Percentiles rank a stretch among this genome's conserved stretches.
Conservation (phyloP, 768 basidiomycete genomes). For the Suillus decipiens region DNA sequence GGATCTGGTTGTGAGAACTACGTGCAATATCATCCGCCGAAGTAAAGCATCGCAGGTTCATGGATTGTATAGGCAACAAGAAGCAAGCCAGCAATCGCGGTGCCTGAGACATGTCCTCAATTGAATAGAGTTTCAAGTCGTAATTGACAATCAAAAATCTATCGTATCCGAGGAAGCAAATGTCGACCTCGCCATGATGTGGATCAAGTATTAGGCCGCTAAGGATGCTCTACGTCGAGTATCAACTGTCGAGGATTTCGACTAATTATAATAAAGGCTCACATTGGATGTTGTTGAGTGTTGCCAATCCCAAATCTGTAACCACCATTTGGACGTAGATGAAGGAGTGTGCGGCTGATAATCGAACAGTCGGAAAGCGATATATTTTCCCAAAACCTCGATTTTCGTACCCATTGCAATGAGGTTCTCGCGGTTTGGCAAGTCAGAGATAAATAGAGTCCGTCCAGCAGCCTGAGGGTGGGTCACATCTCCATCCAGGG, state of each 20-base stretch:
- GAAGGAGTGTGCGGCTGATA: not conserved
- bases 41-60: not conserved
- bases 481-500: not conserved
- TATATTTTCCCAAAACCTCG: not conserved
- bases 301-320: slow-evolving; percentile 3
- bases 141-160: not conserved
- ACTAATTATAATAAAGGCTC: not conserved
- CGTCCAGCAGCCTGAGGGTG: not conserved
- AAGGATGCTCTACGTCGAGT: not conserved
- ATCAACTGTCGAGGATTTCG: not conserved
- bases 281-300: not conserved
- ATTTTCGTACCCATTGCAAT: not conserved
- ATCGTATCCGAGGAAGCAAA: not conserved
- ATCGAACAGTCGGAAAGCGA: not conserved
- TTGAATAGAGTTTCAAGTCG: not conserved
- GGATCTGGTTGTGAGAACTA: not conserved
- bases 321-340: not conserved
- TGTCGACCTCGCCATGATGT: not conserved
- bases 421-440: not conserved
- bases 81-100: not conserved
- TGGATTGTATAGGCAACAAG: not conserved
- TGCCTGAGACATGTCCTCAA: not conserved
- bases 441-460: not conserved
- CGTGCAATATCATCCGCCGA: not conserved
- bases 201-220: not conserved